These are phyloP conservation scores for Colletotrichum horii DNA, from an alignment of 2,329 filamentous ascomycete species.

Conservation along the genomic window DNA sequence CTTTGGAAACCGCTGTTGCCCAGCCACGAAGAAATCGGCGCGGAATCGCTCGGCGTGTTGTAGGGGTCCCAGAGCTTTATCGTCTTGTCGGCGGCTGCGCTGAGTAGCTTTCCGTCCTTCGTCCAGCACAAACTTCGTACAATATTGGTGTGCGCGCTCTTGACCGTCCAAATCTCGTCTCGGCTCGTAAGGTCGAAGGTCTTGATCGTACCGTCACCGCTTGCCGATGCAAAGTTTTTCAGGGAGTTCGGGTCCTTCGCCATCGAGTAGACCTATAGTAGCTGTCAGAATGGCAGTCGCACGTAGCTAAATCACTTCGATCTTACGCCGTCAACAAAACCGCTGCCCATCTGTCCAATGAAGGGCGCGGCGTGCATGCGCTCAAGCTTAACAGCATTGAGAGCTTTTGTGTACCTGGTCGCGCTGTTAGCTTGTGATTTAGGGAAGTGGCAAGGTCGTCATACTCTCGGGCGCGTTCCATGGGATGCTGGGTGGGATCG, in stretches of 20 bases:
- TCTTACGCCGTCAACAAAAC: slow-evolving; percentile 87
- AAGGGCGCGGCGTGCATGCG: slow-evolving; percentile 84
- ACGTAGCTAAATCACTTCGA: neutral
- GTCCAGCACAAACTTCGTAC: slow-evolving; percentile 94
- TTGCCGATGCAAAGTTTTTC: slow-evolving; percentile 79
- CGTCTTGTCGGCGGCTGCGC: slow-evolving; percentile 84
- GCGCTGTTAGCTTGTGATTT: slow-evolving; percentile 3
- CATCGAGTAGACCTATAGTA: slow-evolving; percentile 65
- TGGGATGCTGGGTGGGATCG: slow-evolving; percentile 86
- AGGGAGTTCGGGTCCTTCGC: slow-evolving; percentile 80
- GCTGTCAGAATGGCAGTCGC: neutral
- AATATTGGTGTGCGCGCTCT: slow-evolving; percentile 86
- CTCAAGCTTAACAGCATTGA: slow-evolving; percentile 87
- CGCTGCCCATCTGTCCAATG: slow-evolving; percentile 82
- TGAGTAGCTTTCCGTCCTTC: slow-evolving; percentile 80
- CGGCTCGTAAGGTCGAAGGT: slow-evolving; percentile 58
- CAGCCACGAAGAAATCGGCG: slow-evolving; percentile 81
- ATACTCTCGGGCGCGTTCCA: slow-evolving; percentile 89
- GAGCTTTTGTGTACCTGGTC: slow-evolving; percentile 48
- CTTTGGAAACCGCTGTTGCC: slow-evolving; percentile 69
- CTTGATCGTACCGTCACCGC: slow-evolving; percentile 92
- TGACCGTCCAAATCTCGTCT: slow-evolving; percentile 75
- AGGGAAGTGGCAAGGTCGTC: slow-evolving; percentile 65
- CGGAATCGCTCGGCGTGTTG: slow-evolving; percentile 68
- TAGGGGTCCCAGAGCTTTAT: slow-evolving; percentile 95